Percentiles rank a stretch among this genome's conserved stretches.
Conservation (phyloP, 768 basidiomycete species). For the Kwoniella sp. region DNA sequence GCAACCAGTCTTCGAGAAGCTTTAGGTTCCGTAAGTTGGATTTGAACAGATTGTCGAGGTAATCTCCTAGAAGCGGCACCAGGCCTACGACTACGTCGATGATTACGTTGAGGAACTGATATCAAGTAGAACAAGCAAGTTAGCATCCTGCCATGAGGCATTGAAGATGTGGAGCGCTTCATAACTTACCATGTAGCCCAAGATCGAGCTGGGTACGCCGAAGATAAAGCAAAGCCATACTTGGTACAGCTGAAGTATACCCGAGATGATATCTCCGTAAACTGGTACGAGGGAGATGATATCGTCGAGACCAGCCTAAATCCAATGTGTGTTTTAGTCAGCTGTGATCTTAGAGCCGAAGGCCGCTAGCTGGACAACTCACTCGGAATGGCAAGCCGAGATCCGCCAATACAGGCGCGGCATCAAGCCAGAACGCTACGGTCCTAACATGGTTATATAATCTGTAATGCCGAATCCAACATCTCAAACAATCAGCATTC, state of each 20-base stretch:
- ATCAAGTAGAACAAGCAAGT: neutral
- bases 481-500: conserved; percentile 1
- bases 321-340: no score
- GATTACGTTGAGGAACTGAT: conserved; percentile 47
- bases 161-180: neutral
- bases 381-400: conserved; percentile 55
- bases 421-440: conserved; percentile 55
- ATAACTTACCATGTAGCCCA: conserved; percentile 49
- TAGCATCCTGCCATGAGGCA: neutral
- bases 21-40: conserved; percentile 52
- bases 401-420: conserved; percentile 52
- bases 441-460: conserved; percentile 55
- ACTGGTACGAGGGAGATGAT: conserved; percentile 53
- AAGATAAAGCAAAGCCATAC: conserved; percentile 53
- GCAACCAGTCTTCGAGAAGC: conserved; percentile 48
- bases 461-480: conserved; percentile 24
- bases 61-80: conserved; percentile 54
- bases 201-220: conserved; percentile 37
- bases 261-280: conserved; percentile 54
- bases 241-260: conserved; percentile 53
- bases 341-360: neutral
- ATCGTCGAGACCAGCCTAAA: conserved; percentile 54
- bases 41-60: conserved; percentile 56
- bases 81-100: conserved; percentile 50
- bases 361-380: conserved; percentile 16